Percentiles rank a stretch among this genome's conserved stretches.
Evolutionary conservation across 2,329 filamentous ascomycete genomes (phyloP).

Genomic region (Clarireedia sp.): DNA sequence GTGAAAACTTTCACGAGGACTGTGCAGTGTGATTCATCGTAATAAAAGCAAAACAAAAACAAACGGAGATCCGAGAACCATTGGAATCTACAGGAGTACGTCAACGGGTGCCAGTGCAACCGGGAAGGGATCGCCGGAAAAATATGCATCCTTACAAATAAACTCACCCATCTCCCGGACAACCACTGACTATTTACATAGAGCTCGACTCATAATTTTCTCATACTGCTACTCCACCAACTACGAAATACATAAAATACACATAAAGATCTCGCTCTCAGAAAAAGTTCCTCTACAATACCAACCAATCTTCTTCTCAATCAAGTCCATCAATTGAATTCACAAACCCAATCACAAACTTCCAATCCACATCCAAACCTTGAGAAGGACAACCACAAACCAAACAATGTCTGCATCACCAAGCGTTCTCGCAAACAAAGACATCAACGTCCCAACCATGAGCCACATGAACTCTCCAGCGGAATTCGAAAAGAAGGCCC

Average conservation of each 20-base stretch:
- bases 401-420: conserved; percentile 40
- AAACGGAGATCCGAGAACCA: background rate
- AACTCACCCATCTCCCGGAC: background rate
- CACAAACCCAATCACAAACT: background rate
- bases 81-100: background rate
- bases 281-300: background rate
- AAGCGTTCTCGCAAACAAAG: conserved; percentile 56
- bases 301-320: no score
- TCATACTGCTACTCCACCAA: background rate
- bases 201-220: conserved; percentile 8
- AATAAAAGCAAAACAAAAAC: background rate
- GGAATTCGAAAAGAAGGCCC: conserved; percentile 13
- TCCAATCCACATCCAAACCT: background rate
- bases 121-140: conserved; percentile 1
- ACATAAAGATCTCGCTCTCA: background rate
- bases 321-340: no score
- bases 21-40: background rate
- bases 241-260: conserved; percentile 1
- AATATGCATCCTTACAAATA: background rate
- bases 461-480: conserved; percentile 16
- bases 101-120: background rate
- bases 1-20: background rate
- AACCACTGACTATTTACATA: background rate
- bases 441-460: conserved; percentile 51
- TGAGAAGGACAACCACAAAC: conserved; percentile 4